Evolutionary conservation across 768 basidiomycete species (phyloP), one percentile per base, ranked within the genome.

Genomic region (Clavaria fumosa): DNA sequence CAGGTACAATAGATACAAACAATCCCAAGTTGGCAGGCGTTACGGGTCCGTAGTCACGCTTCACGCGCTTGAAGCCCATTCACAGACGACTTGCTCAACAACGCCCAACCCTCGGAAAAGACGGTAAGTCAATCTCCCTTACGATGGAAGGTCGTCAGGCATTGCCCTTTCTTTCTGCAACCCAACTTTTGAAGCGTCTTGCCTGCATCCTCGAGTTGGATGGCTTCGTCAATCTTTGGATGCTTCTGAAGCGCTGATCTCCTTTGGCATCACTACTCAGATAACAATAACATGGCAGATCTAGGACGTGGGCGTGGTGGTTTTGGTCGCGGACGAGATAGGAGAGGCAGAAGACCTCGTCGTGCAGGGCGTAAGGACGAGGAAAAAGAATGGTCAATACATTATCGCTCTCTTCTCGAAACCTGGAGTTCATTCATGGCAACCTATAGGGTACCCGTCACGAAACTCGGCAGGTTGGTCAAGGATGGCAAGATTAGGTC

Each of bases 401-500:
- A 60, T 21, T 21, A 14, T 22, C 27, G 27, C 5, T n/a, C 34
- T 23, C 34, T 42, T 22, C 2, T 31, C 14, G 12, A 14, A 17
- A 42, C 27, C 23, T 9, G 23, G 7, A 37, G 31, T 35, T 41
- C 30, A 46, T 36, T 42, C 43, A n/a, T 24, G 32, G 34, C 34
- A 43, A 14, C 10, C 41, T 17, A 5, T 50, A 90, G 88, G 90
- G 78, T 78, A 44, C 93, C 95, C 51, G 91, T 96, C 63, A 97
- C 95, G 60, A 99, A 97, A 62, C 83, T 99, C 49, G 95, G 95
- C 44, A 91, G 95, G 63, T 76, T 99, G 54, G 91, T 96, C 31
- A 96, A 95, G 66, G 95, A 97, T 52, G 93, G 93, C 50, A 97
- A 97, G 69, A 96, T 99, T 69, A 96, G 93, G 66, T 95, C 90